phyloP scores from a whole-genome alignment of 306 rosid genomes.

The Gillenia trifoliata region DNA sequence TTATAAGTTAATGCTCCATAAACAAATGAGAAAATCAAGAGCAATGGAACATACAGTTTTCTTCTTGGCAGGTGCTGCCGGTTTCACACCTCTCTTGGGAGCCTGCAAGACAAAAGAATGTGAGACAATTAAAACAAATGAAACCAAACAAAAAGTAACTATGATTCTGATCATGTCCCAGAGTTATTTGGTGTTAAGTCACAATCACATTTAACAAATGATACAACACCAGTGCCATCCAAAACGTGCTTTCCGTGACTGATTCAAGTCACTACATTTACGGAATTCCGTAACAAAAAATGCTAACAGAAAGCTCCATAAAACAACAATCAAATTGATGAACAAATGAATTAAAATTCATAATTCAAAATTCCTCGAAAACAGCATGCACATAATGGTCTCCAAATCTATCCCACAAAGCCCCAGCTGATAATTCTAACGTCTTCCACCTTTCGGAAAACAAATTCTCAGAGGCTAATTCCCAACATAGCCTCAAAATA shows the following conservation, averaged over 20 bases:
- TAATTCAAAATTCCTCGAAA: not conserved
- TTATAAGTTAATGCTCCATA: not conserved
- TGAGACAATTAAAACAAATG: not conserved
- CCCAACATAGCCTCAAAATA: not conserved
- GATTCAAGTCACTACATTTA: not conserved
- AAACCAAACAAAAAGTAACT: not conserved
- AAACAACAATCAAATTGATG: not conserved
- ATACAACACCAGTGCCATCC: not conserved
- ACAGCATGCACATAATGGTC: not conserved
- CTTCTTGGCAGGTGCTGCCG: slow-evolving; percentile 36
- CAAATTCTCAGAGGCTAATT: not conserved
- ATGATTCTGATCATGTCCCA: not conserved
- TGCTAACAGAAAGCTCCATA: not conserved
- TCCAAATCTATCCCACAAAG: not conserved
- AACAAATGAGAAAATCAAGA: not conserved
- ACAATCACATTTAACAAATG: not conserved
- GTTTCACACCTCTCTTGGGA: slow-evolving; percentile 53
- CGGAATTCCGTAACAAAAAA: not conserved
- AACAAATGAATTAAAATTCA: not conserved
- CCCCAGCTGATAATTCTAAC: not conserved
- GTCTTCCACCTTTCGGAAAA: not conserved
- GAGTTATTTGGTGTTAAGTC: not conserved
- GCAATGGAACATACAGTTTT: slow-evolving; percentile 23
- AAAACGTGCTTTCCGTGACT: not conserved
- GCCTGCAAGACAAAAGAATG: slow-evolving; percentile 20